Percentiles rank a stretch among this genome's conserved stretches.
These are phyloP conservation scores for Botrytis squamosa DNA, from an alignment of 2,329 filamentous ascomycete genomes.

Conservation along the genomic window DNA sequence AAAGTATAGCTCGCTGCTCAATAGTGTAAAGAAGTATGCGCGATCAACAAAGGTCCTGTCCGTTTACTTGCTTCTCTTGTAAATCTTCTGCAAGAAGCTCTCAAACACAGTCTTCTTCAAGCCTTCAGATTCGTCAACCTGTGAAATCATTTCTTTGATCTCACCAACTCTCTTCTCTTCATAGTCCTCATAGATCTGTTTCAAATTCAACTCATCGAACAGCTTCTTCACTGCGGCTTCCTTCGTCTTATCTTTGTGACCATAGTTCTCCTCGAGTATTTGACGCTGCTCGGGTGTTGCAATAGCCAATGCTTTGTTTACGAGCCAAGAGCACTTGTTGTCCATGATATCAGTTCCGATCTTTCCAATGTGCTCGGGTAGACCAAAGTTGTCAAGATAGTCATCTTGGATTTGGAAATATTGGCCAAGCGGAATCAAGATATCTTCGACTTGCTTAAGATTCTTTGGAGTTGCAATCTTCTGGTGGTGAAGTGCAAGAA, in stretches of 20 bases:
- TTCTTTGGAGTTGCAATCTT: conserved; percentile 84
- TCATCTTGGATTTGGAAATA: conserved; percentile 99
- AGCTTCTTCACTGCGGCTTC: conserved; percentile 87
- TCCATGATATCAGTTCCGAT: conserved; percentile 98
- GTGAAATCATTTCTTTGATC: conserved; percentile 70
- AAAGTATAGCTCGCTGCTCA: not conserved
- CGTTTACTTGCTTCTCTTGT: conserved; percentile 92
- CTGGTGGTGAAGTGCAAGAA: conserved; percentile 81
- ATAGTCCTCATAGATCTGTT: conserved; percentile 81
- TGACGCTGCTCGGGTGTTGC: conserved; percentile 82
- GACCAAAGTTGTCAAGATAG: conserved; percentile 96
- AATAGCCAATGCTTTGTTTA: conserved; percentile 87
- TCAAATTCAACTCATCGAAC: conserved; percentile 80
- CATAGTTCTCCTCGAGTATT: conserved; percentile 89
- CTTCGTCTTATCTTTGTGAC: conserved; percentile 78
- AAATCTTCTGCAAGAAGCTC: conserved; percentile 91
- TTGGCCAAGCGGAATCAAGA: conserved; percentile 94
- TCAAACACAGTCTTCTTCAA: conserved; percentile 90
- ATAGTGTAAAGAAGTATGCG: not conserved
- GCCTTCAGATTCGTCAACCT: conserved; percentile 81
- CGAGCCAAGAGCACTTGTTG: conserved; percentile 99
- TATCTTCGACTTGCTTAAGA: conserved; percentile 83
- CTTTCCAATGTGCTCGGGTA: conserved; percentile 92
- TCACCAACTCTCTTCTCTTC: conserved; percentile 85
- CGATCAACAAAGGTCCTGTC: not conserved